Conservation (phyloP, 805 yeast genomes). For the Spathaspora hagerdaliae region DNA sequence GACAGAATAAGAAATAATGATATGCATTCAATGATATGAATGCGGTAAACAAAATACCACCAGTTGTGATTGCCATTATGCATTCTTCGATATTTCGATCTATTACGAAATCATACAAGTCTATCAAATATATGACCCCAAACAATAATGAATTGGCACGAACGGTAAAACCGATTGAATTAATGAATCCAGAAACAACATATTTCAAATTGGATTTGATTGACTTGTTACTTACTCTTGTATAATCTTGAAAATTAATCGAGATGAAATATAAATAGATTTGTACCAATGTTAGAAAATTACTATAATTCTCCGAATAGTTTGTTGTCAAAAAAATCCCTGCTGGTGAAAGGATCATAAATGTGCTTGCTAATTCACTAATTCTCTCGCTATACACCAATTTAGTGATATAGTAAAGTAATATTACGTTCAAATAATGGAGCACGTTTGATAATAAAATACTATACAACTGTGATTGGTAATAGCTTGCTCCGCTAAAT, state of each 20-base stretch:
- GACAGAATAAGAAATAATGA: slow-evolving; percentile 64
- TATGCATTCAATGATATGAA: slow-evolving; percentile 45
- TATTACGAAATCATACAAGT: slow-evolving; percentile 31
- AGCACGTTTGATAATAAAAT: slow-evolving; percentile 44
- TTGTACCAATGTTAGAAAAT: slow-evolving; percentile 56
- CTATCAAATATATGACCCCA: slow-evolving; percentile 65
- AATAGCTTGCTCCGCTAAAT: slow-evolving; percentile 11
- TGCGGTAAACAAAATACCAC: slow-evolving; percentile 46
- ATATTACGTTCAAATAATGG: slow-evolving; percentile 47
- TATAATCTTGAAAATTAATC: slow-evolving; percentile 16
- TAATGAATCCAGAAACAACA: slow-evolving; percentile 48
- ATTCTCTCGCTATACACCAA: slow-evolving; percentile 16
- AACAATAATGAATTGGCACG: slow-evolving; percentile 75
- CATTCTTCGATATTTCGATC: slow-evolving; percentile 15
- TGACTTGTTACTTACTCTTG: slow-evolving; percentile 15
- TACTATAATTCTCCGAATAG: slow-evolving; percentile 74
- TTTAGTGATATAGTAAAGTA: slow-evolving; percentile 50
- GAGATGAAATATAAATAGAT: slow-evolving; percentile 45
- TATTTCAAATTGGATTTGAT: slow-evolving; percentile 21
- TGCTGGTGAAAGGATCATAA: slow-evolving; percentile 67
- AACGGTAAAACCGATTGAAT: slow-evolving; percentile 56
- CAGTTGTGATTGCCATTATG: slow-evolving; percentile 45
- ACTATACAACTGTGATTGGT: slow-evolving; percentile 25
- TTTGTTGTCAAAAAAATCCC: slow-evolving; percentile 73
- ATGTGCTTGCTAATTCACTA: slow-evolving; percentile 29